Evolutionary conservation across 1,284 basidiomycete genomes (phyloP).

Genomic region (Cystobasidiaceae sp.): DNA sequence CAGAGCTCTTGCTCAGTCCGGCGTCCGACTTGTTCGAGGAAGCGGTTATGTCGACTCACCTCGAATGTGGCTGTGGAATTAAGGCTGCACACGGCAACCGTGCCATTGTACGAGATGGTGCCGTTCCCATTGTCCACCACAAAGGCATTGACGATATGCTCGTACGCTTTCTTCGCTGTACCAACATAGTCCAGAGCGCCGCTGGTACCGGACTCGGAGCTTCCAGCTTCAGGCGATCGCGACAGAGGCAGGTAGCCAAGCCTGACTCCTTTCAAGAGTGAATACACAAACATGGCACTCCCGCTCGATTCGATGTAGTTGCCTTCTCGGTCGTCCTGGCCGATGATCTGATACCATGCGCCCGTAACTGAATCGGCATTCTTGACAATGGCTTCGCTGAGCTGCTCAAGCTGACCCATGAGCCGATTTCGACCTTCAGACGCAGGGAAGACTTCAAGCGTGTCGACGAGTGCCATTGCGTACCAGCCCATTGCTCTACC

Average conservation of each 20-base stretch:
- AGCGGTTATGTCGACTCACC: background rate
- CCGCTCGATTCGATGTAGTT: background rate
- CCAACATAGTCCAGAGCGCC: background rate
- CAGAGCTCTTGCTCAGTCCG: background rate
- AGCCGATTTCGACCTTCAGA: background rate
- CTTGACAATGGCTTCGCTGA: background rate
- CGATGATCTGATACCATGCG: constrained; percentile 1
- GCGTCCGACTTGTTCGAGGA: background rate
- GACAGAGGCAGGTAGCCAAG: background rate
- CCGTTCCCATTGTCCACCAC: background rate
- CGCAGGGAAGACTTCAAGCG: background rate
- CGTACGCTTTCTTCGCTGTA: background rate
- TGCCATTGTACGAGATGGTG: background rate
- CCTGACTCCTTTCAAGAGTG: background rate
- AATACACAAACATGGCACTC: background rate
- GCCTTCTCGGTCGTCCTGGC: constrained; percentile 1
- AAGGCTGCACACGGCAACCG: background rate
- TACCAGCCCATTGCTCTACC: background rate
- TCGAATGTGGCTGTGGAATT: background rate
- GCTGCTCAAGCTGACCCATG: background rate
- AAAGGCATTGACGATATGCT: background rate
- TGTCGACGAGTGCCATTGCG: background rate
- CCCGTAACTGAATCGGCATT: background rate
- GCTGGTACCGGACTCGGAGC: too few relatives aligned
- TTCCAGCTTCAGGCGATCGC: too few relatives aligned